phyloP scores from a whole-genome alignment of 345 rosid species.

The Physaria fendleri region DNA sequence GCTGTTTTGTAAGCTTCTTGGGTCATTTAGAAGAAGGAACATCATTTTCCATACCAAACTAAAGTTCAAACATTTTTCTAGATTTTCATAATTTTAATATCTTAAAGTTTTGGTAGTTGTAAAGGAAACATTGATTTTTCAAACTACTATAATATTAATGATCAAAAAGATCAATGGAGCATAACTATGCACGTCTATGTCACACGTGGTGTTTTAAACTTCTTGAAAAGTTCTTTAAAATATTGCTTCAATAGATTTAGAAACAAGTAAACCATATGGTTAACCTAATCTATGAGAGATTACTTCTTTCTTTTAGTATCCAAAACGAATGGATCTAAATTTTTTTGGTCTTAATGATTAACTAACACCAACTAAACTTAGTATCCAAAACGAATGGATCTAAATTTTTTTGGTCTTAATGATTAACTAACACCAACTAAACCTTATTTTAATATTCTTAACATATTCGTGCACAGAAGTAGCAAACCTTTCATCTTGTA shows the following conservation, averaged over 20 bases:
- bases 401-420: too few relatives aligned
- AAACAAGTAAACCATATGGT: slow-evolving; percentile 8
- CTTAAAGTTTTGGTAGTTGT: neutral
- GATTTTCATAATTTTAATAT: slow-evolving; percentile 16
- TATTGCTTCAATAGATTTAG: neutral
- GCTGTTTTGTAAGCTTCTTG: slow-evolving; percentile 15
- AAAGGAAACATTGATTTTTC: slow-evolving; percentile 13
- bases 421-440: too few relatives aligned
- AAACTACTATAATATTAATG: slow-evolving; percentile 9
- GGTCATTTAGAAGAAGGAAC: slow-evolving; percentile 7
- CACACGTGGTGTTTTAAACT: slow-evolving; percentile 12
- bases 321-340: too few relatives aligned
- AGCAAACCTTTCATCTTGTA: neutral
- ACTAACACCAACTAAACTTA: neutral
- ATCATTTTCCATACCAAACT: slow-evolving; percentile 16
- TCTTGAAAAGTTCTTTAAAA: neutral
- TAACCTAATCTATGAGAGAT: slow-evolving; percentile 9
- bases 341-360: too few relatives aligned
- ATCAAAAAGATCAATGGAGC: neutral
- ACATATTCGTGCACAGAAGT: too few relatives aligned
- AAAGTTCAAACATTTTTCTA: slow-evolving; percentile 12
- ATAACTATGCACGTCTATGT: slow-evolving; percentile 25
- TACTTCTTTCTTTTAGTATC: neutral
- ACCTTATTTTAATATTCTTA: too few relatives aligned
- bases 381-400: too few relatives aligned